Percentiles rank a stretch among this genome's conserved stretches.
phyloP scores from a whole-genome alignment of 2,329 filamentous ascomycete species.

The Aspergillus jensenii region DNA sequence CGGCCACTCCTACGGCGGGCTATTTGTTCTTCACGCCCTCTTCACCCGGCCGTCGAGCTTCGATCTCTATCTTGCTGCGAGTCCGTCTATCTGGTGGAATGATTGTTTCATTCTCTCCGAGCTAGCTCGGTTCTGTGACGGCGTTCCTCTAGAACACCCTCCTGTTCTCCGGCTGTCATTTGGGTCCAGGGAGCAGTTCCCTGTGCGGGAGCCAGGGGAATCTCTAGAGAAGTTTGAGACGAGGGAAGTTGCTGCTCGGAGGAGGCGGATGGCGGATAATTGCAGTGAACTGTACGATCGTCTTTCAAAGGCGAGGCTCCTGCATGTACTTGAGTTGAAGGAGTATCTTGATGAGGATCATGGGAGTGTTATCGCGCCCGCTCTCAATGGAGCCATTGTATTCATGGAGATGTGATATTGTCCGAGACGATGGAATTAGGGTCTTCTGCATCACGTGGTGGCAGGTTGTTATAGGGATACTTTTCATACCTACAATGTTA shows the following conservation, averaged over 20 bases:
- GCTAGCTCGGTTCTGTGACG: constrained; percentile 26
- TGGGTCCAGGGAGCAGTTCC: constrained; percentile 35
- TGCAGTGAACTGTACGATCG: constrained; percentile 21
- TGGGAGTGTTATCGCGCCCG: constrained; percentile 30
- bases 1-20: constrained; percentile 52
- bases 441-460: too few relatives aligned
- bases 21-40: constrained; percentile 49
- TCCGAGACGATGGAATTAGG: too few relatives aligned
- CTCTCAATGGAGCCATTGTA: constrained; percentile 23
- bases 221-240: constrained; percentile 30
- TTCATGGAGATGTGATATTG: not conserved
- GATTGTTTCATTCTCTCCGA: constrained; percentile 40
- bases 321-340: constrained; percentile 17
- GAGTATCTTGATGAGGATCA: constrained; percentile 34
- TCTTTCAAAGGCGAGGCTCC: constrained; percentile 12
- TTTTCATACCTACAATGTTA: too few relatives aligned
- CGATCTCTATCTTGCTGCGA: constrained; percentile 47
- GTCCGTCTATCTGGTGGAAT: constrained; percentile 52
- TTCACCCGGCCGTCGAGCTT: constrained; percentile 44
- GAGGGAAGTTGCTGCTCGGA: constrained; percentile 14
- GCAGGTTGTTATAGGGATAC: too few relatives aligned
- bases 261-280: constrained; percentile 28
- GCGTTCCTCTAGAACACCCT: constrained; percentile 1
- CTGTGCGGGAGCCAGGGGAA: constrained; percentile 29
- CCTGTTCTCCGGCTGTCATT: constrained; percentile 35